Base-by-base conservation (phyloP, 169 alveolate species). In the Plasmodium blacklocki region DNA sequence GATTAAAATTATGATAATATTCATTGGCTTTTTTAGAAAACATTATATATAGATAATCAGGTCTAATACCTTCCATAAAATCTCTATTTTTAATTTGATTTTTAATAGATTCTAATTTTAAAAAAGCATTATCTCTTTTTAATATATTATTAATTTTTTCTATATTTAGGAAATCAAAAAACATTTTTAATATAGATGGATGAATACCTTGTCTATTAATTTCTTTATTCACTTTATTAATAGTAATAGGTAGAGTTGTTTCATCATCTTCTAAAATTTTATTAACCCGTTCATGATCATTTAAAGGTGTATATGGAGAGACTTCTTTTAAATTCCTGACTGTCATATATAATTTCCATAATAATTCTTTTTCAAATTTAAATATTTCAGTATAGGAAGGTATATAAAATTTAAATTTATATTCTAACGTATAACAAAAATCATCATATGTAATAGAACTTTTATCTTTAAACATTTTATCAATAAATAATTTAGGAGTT, bases 101-200 rank as follows among this genome's bases (percentile, higher is more conserved):
- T 19, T 78, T 91, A 6, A 94, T 74, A 89, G 94, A 74, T 71
- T 94, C 93, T 63, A 94, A 60, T 56, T 94, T 94, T 49, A 71
- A 43, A 54, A 90, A 75, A 9, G 93, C 96, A 66, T 88, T 29
- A 39, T 93, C 95, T 14, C 96, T 50, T 49, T 45, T 68, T 12
- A 88, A 54, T 14, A 19, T 6, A 32, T 29, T 26, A 12, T 52
- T 74, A 21, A 64, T 39, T 23, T 63, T 54, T 19, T 50, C 70
- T 59, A 91, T 68, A 50, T 91, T 89, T 12, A 94, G 64, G 67
- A 94, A 94, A 66, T 93, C 92, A 93, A 94, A 94, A 29, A 94
- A 88, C 96, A 94, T 94, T 76, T 87, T 93, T 73, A 94, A 63
- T n/a, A 94, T 70, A 23, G 96, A 86, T 29, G 96, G 96, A 59